Evolutionary conservation across 148 eudicot genomes (phyloP), one percentile per base, ranked within the genome.

Genomic region (Mesembryanthemum crystallinum): DNA sequence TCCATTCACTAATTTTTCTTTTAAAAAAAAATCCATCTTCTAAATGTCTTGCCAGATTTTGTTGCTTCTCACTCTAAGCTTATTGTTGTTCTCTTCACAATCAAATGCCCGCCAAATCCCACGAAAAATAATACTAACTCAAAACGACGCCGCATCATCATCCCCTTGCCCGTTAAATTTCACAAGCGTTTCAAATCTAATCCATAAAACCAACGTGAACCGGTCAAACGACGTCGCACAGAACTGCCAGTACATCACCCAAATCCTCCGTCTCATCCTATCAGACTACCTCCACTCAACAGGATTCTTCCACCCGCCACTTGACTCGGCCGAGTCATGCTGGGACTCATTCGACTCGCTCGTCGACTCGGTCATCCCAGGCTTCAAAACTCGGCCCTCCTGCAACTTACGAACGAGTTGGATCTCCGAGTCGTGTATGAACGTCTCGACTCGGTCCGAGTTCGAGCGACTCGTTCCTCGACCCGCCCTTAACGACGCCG

Each of bases 381-480:
- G 59, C 12, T 88, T 89, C 82, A 83, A 88, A 39, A 70, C 88
- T 69, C 86, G 82, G 0, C 17, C 65, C 8, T 63, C 83, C 11
- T 92, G 97, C 69, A 87, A 89, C 5, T 88, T 90, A 69, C 29
- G 79, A 35, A 81, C 89, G 4, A 30, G 65, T 21, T 88, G 87
- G 88, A 83, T 92, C 55, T 76, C 94, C 6, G 73, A 82, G 43
- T 90, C 92, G 0, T 92, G 97, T 64, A 83, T 85, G 90, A 92
- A 92, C 85, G 83, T 92, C 81, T 85, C 91, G 7, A 88, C 94
- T 37, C 77, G 75, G 1, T 32, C 80, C 3, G 77, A 89, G 24
- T 92, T 89, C 73, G 88, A 90, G 37, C 1, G n/a, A 21, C n/a
- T 39, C 17, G 85, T 90, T 0, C 79, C 86, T 10, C 20, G 13